Evolutionary conservation across 495 filamentous ascomycete genomes (phyloP).

Genomic region (Chaetomium tenue): DNA sequence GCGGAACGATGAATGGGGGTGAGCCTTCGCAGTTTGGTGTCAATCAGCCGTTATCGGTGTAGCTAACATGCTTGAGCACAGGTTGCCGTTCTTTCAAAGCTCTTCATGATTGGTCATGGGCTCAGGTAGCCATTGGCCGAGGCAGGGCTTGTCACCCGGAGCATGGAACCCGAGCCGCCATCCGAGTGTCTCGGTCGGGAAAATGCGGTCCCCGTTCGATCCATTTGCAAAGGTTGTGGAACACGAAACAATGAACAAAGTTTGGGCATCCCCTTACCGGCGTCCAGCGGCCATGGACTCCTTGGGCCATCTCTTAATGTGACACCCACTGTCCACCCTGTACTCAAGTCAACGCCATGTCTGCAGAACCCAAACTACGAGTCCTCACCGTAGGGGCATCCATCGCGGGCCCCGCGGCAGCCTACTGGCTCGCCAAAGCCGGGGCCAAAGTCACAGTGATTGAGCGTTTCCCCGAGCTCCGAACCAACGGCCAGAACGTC

Average conservation of each 20-base stretch:
- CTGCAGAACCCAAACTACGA: neutral
- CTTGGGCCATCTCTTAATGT: too few relatives aligned
- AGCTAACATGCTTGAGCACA: neutral
- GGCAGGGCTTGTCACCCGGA: neutral
- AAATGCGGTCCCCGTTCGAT: too few relatives aligned
- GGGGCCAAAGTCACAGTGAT: neutral
- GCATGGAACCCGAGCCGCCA: neutral
- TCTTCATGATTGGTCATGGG: neutral
- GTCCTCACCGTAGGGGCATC: neutral
- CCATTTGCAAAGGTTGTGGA: too few relatives aligned
- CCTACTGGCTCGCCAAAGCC: constrained; percentile 1
- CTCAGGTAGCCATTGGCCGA: neutral
- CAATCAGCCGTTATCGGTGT: neutral
- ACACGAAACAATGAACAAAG: too few relatives aligned
- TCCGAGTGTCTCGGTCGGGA: neutral
- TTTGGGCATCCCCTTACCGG: too few relatives aligned
- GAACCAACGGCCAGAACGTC: constrained; percentile 1
- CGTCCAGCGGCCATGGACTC: too few relatives aligned
- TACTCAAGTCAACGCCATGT: too few relatives aligned
- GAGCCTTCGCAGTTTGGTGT: neutral
- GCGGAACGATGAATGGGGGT: neutral
- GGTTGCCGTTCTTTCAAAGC: neutral
- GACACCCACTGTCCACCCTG: too few relatives aligned
- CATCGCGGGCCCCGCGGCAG: neutral
- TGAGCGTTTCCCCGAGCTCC: neutral